These are phyloP conservation scores for Pseudogymnoascus sp. DNA, from an alignment of 2,329 filamentous ascomycete species.

Conservation along the genomic window DNA sequence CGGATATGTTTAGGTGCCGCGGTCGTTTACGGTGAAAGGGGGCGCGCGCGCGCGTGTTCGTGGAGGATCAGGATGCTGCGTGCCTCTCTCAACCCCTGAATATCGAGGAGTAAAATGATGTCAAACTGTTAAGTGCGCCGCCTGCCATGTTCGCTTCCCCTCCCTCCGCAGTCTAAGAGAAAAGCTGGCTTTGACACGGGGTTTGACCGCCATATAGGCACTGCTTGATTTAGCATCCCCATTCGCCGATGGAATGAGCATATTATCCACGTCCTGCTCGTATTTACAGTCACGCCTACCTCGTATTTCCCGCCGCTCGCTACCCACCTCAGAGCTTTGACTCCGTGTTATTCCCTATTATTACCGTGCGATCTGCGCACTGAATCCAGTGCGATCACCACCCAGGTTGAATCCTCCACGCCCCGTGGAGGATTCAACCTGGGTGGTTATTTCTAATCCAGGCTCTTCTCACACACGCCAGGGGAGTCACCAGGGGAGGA, in stretches of 20 bases:
- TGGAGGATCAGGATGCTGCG: not conserved
- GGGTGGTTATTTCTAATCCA: not conserved
- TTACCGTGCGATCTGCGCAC: not conserved
- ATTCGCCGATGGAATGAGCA: not conserved
- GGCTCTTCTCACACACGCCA: not conserved
- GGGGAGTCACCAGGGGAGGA: not conserved
- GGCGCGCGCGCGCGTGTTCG: not conserved
- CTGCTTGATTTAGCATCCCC: not conserved
- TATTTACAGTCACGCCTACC: not conserved
- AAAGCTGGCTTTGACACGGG: not conserved
- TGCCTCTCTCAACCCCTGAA: not conserved
- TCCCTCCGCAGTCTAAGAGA: too few relatives aligned
- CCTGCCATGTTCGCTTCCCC: too few relatives aligned
- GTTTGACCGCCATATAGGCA: not conserved
- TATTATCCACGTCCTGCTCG: not conserved
- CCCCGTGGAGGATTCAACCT: too few relatives aligned
- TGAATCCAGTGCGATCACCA: too few relatives aligned
- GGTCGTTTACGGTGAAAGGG: too few relatives aligned
- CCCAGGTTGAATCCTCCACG: too few relatives aligned
- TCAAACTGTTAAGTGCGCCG: too few relatives aligned
- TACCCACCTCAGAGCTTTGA: not conserved
- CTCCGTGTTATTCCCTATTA: not conserved
- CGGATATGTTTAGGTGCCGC: too few relatives aligned
- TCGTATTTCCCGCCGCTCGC: not conserved
- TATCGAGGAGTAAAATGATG: too few relatives aligned